Evolutionary conservation across 345 rosid genomes (phyloP), one percentile per base, ranked within the genome.

Genomic region (Odontarrhena argentea): DNA sequence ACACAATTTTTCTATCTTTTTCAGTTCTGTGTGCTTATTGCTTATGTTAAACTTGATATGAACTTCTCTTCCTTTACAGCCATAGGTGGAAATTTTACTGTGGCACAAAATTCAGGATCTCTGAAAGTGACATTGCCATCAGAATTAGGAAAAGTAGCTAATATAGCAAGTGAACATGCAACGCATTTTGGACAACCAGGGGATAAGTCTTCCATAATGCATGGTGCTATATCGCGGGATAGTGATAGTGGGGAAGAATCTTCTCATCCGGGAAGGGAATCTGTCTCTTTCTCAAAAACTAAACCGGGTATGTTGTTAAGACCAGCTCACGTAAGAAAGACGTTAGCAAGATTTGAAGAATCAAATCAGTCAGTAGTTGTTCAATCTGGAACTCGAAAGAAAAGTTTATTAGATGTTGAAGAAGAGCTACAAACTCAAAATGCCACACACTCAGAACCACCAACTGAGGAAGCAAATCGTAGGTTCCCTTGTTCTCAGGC

Each of bases 281-380:
- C 84, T 57, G 71, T 94, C 76, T 65, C 86, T 68, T 91, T 83
- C 78, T 84, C 93, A 71, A 86, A 71, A 84, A 91, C 97, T 25
- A 86, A 79, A 71, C 92, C 95, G 4, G 97, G 96, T 13, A 84
- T 91, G 97, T 68, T 87, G 79, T 88, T 85, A 42, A 85, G 83
- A 78, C 99, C 99, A 57, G 88, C 92, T 78, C 86, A 85, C 77
- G 60, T 73, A 32, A 87, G 83, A 57, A 85, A 66, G 74, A 79
- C 75, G 25, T 82, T 84, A 41, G 70, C 69, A 78, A 88, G 79
- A 79, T 68, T 49, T 58, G 96, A 88, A 37, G 68, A 82, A 10
- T 82, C 85, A 48, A 79, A 68, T 71, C 74, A 76, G 38, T 77
- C 84, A 28, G 64, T 42, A 28, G 67, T 76, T 67, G 74, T 71